Evolutionary conservation across 768 basidiomycete species (phyloP), one percentile per base, ranked within the genome.

Genomic region (Suillus luteus): DNA sequence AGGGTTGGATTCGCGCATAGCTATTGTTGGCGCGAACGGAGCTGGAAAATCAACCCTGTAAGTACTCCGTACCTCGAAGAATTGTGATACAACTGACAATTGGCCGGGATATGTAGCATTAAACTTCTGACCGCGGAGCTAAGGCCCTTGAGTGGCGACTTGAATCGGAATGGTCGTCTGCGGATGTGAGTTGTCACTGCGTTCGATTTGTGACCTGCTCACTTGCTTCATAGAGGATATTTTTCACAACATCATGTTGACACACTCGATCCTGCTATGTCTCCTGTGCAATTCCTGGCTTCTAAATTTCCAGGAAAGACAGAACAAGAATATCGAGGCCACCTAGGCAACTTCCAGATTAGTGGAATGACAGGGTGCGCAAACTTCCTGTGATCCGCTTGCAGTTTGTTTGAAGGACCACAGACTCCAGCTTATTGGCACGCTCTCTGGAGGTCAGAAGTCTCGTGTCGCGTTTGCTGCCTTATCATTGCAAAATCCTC

Each of bases 171-270:
- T 75, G 95, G 95, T 43, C 89, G 97, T 60, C 80, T 98, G 60
- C 85, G 96, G 66, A 85, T 96, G 94, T 94, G 72, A 49, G 89
- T 76, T 11, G 8, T 62, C 55, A 11, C 41, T 27, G n/a, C 1
- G 43, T 59, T 54, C 46, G 43, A 19, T 37, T 63, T 35, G 60
- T 67, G 58, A 67, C 62, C 38, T 35, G 27, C 60, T 15, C 35
- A 59, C 19, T 2, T 12, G 17, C 7, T 5, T 6, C 43, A 27
- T 74, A 95, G 93, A 64, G 92, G 90, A 5, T 93, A 95, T 79
- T 95, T 95, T 75, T 91, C 92, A n/a, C 92, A 94, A 69, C 93
- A 97, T 73, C 97, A 99, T 74, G 92, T 99, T 58, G 97, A 99
- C 74, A 89, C 91, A 24, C 85, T 99, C 62, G 83, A 86, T 48